A percentile compares a stretch with the other conserved stretches of the same genome.
Evolutionary conservation across 495 filamentous ascomycete genomes (phyloP).

Genomic region (Friedmanniomyces simplex): DNA sequence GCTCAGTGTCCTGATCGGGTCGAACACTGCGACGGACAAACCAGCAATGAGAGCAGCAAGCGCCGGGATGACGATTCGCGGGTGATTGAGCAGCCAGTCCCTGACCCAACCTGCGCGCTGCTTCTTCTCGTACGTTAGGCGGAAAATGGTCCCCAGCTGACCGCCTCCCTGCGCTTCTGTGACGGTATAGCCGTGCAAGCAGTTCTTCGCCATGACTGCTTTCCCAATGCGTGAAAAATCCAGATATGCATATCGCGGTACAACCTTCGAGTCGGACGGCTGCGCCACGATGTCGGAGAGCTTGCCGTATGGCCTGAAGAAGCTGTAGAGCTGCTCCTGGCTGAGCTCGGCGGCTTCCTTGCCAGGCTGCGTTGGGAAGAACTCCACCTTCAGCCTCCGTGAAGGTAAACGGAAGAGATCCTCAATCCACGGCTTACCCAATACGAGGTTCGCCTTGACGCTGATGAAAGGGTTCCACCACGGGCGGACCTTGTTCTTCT

Average conservation of each 20-base stretch:
- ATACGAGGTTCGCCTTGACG: constrained; percentile 58
- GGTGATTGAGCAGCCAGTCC: constrained; percentile 85
- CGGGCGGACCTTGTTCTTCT: constrained; percentile 63
- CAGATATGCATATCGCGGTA: constrained; percentile 68
- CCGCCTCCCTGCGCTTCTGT: constrained; percentile 52
- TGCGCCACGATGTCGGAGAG: constrained; percentile 69
- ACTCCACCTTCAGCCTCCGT: constrained; percentile 66
- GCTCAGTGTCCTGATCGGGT: constrained; percentile 80
- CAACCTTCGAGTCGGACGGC: constrained; percentile 68
- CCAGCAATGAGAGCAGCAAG: constrained; percentile 68
- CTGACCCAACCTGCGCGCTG: constrained; percentile 65
- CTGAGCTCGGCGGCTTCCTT: constrained; percentile 61
- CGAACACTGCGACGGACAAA: constrained; percentile 85
- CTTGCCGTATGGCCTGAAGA: constrained; percentile 88
- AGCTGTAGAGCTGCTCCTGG: constrained; percentile 71
- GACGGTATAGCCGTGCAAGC: constrained; percentile 75
- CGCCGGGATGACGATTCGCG: constrained; percentile 73
- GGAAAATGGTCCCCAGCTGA: constrained; percentile 58
- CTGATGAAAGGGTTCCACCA: constrained; percentile 79
- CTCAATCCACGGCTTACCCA: constrained; percentile 87
- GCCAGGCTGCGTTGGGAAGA: constrained; percentile 58
- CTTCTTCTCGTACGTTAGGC: constrained; percentile 70
- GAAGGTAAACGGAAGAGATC: constrained; percentile 80
- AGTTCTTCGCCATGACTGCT: constrained; percentile 82
- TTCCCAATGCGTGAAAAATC: constrained; percentile 61